Percentiles rank a stretch among this genome's conserved stretches.
Conservation (phyloP, 768 basidiomycete genomes). For the Lanmaoa rubissima region DNA sequence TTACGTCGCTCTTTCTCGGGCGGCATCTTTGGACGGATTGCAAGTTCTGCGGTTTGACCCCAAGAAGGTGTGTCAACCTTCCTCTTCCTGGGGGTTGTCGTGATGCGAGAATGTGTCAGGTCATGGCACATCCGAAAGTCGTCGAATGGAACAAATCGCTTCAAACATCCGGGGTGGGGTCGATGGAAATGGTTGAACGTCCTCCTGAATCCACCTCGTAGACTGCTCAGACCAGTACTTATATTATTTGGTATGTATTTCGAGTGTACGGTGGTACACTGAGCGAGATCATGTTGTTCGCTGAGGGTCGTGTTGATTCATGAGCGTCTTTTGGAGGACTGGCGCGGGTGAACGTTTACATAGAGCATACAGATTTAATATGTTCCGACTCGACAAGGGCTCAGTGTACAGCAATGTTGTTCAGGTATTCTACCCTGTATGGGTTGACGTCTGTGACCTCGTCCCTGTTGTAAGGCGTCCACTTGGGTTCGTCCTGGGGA, state of each 20-base stretch:
- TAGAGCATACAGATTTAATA: not conserved
- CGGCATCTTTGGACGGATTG: constrained; percentile 50
- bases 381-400: not conserved
- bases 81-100: not conserved
- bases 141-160: constrained; percentile 42
- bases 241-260: constrained; percentile 14
- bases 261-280: not conserved
- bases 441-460: constrained; percentile 61
- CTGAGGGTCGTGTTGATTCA: not conserved
- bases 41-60: constrained; percentile 54
- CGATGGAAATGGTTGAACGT: not conserved
- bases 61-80: constrained; percentile 40
- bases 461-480: constrained; percentile 74
- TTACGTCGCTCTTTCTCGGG: constrained; percentile 51
- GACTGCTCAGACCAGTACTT: not conserved
- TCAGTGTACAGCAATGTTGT: constrained; percentile 41
- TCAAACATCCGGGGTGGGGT: not conserved
- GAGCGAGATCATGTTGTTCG: not conserved
- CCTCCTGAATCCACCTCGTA: not conserved
- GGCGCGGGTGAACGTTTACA: not conserved
- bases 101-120: constrained; percentile 25
- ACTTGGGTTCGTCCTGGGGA: constrained; percentile 84
- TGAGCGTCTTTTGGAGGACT: not conserved
- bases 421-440: constrained; percentile 60
- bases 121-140: constrained; percentile 44